A percentile compares a stretch with the other conserved stretches of the same genome.
Conservation (phyloP, 2,329 filamentous ascomycete genomes). For the Pseudogymnoascus sp. region DNA sequence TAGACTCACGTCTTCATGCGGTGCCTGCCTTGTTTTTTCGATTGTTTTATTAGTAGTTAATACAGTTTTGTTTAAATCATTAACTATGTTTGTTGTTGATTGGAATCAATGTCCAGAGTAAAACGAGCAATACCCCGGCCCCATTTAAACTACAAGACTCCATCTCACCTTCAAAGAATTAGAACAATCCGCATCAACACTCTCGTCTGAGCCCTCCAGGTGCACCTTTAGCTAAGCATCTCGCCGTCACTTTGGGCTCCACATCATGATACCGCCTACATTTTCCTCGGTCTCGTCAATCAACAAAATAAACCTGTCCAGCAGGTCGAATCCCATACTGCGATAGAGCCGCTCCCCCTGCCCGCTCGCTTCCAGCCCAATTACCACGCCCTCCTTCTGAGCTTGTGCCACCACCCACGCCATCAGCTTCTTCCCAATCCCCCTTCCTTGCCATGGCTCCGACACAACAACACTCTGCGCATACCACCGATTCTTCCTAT, state of each 20-base stretch:
- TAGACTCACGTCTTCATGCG: background rate
- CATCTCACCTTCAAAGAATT: background rate
- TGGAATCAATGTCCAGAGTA: background rate
- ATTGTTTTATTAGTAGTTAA: background rate
- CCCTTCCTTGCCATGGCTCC: constrained; percentile 19
- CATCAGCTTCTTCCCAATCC: constrained; percentile 24
- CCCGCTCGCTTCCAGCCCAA: constrained; percentile 21
- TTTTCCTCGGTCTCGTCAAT: background rate
- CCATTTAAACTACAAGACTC: background rate
- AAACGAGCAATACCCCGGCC: background rate
- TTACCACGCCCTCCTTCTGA: constrained; percentile 19
- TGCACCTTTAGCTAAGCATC: background rate
- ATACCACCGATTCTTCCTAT: constrained; percentile 23
- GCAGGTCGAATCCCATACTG: constrained; percentile 20
- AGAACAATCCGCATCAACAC: background rate
- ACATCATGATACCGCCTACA: background rate
- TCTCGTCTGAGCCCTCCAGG: background rate
- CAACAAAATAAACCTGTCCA: background rate
- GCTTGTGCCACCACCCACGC: constrained; percentile 20
- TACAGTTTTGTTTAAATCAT: background rate
- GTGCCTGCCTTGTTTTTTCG: background rate
- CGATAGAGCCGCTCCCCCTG: constrained; percentile 23
- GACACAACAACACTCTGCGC: constrained; percentile 20
- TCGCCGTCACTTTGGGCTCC: background rate
- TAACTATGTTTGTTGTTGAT: background rate